A percentile compares a stretch with the other conserved stretches of the same genome.
Evolutionary conservation across 2,329 filamentous ascomycete species (phyloP).

Genomic region (Apiospora saccharicola): DNA sequence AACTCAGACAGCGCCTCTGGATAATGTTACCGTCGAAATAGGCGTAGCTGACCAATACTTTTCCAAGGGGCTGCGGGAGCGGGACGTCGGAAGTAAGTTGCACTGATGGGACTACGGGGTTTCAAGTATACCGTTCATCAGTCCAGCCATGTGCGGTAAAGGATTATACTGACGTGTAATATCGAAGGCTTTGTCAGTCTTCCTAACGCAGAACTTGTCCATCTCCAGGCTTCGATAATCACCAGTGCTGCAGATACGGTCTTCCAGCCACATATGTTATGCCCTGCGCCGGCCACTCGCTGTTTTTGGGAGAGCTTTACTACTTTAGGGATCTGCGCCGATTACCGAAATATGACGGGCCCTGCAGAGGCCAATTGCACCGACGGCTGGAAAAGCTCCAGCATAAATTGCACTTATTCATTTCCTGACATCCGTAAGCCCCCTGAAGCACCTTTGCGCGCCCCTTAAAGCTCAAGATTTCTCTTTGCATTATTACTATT

Average conservation of each 20-base stretch:
- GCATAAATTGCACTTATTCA: background rate
- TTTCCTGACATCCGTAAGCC: background rate
- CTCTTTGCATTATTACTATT: too few relatives aligned
- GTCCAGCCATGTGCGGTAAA: too few relatives aligned
- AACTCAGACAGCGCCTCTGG: constrained; percentile 24
- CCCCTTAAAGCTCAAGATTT: too few relatives aligned
- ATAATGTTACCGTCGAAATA: constrained; percentile 25
- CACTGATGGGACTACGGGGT: too few relatives aligned
- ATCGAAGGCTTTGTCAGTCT: background rate
- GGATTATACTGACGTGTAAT: too few relatives aligned
- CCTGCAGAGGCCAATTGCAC: background rate
- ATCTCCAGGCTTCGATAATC: background rate
- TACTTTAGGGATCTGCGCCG: background rate
- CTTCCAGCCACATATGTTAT: background rate
- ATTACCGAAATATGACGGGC: background rate
- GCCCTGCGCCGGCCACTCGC: background rate
- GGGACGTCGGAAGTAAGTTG: background rate
- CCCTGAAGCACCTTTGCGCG: too few relatives aligned
- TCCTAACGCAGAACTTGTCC: background rate
- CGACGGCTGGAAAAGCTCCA: background rate
- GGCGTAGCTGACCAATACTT: background rate
- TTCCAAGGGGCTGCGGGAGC: constrained; percentile 25
- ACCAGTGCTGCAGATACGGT: background rate
- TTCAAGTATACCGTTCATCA: too few relatives aligned
- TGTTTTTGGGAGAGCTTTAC: background rate